Evolutionary conservation across 2,329 filamentous ascomycete genomes (phyloP), one percentile per base, ranked within the genome.

Genomic region (Scedosporium boydii): DNA sequence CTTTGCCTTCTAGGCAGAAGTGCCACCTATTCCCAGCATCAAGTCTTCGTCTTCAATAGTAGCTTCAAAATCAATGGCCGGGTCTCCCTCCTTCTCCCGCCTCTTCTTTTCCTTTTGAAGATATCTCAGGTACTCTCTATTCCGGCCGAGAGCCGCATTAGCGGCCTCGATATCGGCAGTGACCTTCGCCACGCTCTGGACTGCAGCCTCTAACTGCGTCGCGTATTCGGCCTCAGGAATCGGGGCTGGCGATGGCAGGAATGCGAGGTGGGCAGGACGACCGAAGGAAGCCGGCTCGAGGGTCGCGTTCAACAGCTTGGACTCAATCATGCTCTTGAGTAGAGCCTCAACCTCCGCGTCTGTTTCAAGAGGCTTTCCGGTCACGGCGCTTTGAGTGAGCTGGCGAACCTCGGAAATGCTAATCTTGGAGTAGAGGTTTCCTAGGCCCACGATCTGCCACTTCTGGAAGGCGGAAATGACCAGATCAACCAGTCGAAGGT

Each of bases 371-470:
- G 69, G 66, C 38, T 70, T 68, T 16, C 80, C 82, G 1, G 82
- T 86, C 69, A 81, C 78, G 42, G 80, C 84, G 66, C 78, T 84
- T 59, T 77, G 75, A 0, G 85, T 87, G 51, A 74, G 72, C 26
- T 72, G 67, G 51, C 80, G 78, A 21, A 87, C 72, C 67, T 85
- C 79, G 18, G 78, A 68, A 38, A 87, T 76, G 16, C 82, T 80
- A 41, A 87, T 76, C 65, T 83, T 82, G 61, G 76, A 77, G 70
- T 93, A 97, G 3, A 90, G 86, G 60, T 84, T 82, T 55, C 87
- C 86, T 27, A 98, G 79, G 64, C 86, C 86, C 41, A 88, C 78
- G 63, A 98, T 84, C 64, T 89, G 87, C 77, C 88, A 91, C 68
- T 87, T 86, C 67, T 89, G 86, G 70, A 93, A 90, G 9, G 89